Percentiles rank a stretch among this genome's conserved stretches.
These are phyloP conservation scores for Phytophthora sojae DNA, from an alignment of 352 stramenopile genomes.

Conservation along the genomic window DNA sequence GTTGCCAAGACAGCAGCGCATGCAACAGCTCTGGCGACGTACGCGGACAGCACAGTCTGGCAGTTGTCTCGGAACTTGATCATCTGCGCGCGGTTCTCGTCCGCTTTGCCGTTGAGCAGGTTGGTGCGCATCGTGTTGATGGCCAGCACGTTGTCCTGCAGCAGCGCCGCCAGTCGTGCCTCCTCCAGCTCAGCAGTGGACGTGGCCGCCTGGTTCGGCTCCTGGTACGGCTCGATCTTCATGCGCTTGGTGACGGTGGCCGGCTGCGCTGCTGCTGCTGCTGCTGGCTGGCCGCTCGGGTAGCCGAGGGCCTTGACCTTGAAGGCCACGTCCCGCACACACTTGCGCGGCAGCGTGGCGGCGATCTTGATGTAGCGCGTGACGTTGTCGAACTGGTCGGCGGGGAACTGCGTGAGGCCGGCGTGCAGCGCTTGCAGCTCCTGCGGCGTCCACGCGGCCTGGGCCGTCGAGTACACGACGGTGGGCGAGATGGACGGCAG, in stretches of 20 bases:
- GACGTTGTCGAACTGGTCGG: conserved; percentile 75
- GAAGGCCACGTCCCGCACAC: conserved; percentile 79
- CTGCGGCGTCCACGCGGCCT: conserved; percentile 62
- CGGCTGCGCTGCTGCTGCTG: conserved; percentile 15
- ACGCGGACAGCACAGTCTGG: conserved; percentile 64
- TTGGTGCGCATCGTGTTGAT: conserved; percentile 80
- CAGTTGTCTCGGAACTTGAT: conserved; percentile 75
- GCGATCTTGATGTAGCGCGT: conserved; percentile 89
- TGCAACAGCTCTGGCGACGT: conserved; percentile 11
- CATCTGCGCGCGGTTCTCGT: conserved; percentile 67
- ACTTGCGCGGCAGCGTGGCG: conserved; percentile 69
- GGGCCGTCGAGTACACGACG: conserved; percentile 66
- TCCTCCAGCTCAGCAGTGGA: conserved; percentile 46
- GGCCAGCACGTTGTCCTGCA: conserved; percentile 73
- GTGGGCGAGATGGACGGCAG: conserved; percentile 68
- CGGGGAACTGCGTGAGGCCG: conserved; percentile 62
- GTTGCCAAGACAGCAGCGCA: neutral
- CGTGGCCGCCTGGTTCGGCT: conserved; percentile 23
- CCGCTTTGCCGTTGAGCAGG: conserved; percentile 60
- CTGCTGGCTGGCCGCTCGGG: conserved; percentile 22
- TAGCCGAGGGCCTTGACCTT: conserved; percentile 57
- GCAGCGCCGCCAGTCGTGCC: conserved; percentile 55
- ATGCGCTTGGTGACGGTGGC: conserved; percentile 60
- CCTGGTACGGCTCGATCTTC: conserved; percentile 65
- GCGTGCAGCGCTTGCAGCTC: conserved; percentile 74